Evolutionary conservation across 352 stramenopile genomes (phyloP), one percentile per base, ranked within the genome.

Genomic region (Phytophthora pini): DNA sequence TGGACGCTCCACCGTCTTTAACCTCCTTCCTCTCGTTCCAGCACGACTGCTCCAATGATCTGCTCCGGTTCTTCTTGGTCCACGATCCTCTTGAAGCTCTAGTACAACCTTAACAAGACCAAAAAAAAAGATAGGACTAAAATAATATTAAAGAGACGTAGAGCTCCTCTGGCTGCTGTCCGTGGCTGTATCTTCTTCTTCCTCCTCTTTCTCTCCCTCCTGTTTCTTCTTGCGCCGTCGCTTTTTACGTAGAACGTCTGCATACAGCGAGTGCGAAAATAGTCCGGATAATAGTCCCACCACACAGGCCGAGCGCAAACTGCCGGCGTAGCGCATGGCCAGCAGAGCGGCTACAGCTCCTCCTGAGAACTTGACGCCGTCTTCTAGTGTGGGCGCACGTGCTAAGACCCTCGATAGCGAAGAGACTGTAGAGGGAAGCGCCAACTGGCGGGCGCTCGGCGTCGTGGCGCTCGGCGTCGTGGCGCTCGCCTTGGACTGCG

Each of bases 251-350:
- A 92, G 57, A 55, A 92, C 81, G 34, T 92, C 84, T 1, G 80
- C 84, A 55, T 90, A 92, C 17, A 93, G 55, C 31, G 82, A 90
- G 57, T 93, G 84, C 3, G 82, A 75, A 44, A 90, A 85, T 36
- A 93, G 68, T 11, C 84, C 84, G 0, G 82, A 82, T 31, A 93
- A 60, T 17, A 93, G 41, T 1, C 84, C 84, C 26, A 91, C 60
- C 22, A 88, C 54, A 27, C 74, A 82, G 34, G 84, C 84, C 1
- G 84, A 83, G 43, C 77, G 81, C 34, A 93, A 55, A 44, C 84
- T 93, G 26, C 76, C 68, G 8, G 84, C 74, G 54, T 82, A 91
- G 49, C 81, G 78, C 56, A 88, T 71, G 17, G 84, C 84, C 44
- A 88, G 44, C 44, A 90, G 49, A 51, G 79, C 79, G 5, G 84